These are phyloP conservation scores for Cadophora sp. DNA, from an alignment of 2,329 filamentous ascomycete species.

Conservation along the genomic window DNA sequence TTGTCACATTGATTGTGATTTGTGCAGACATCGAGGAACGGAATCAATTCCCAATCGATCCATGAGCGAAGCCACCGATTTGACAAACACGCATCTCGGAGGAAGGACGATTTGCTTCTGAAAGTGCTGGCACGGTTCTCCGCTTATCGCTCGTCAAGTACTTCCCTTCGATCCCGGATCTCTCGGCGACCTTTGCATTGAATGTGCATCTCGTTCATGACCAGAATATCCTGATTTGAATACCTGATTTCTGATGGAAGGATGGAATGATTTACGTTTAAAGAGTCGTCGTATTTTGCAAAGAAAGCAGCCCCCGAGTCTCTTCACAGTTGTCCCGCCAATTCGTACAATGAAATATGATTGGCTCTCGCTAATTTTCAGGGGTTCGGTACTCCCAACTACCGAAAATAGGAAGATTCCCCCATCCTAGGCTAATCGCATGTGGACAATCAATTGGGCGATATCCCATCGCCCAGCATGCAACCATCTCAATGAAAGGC, in stretches of 20 bases:
- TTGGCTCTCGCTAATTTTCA: conserved; percentile 8
- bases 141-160: not conserved
- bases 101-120: not conserved
- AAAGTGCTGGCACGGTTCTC: not conserved
- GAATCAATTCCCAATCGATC: not conserved
- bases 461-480: conserved; percentile 12
- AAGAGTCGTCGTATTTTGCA: not conserved
- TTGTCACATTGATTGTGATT: not conserved
- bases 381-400: conserved; percentile 16
- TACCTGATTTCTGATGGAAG: not conserved
- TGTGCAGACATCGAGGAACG: not conserved
- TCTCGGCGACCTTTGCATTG: not conserved
- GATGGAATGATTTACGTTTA: not conserved
- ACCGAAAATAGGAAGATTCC: conserved; percentile 5
- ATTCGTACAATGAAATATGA: not conserved
- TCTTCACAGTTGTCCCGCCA: not conserved
- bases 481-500: not conserved
- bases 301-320: not conserved
- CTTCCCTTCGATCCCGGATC: not conserved
- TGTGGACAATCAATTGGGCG: conserved; percentile 17
- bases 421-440: conserved; percentile 3
- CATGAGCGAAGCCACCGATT: conserved; percentile 2
- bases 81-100: not conserved
- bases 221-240: not conserved
- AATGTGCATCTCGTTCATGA: not conserved